phyloP scores from a whole-genome alignment of 805 yeast genomes.

The Ogataea neopini region DNA sequence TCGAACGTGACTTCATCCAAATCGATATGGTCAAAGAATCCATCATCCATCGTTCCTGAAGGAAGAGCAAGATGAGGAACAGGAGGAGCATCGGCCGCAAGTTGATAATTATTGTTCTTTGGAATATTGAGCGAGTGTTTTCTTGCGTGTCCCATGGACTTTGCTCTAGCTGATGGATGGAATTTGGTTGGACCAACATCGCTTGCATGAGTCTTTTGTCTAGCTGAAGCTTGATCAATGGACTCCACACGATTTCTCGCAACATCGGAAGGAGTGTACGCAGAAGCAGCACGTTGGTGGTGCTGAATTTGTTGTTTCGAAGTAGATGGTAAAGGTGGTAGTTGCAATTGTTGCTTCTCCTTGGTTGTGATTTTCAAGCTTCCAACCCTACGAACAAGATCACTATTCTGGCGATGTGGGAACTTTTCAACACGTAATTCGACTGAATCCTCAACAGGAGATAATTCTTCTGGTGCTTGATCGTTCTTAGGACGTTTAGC shows the following conservation, averaged over 20 bases:
- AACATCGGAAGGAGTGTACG: slow-evolving; percentile 37
- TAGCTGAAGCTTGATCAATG: slow-evolving; percentile 10
- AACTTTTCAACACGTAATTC: slow-evolving; percentile 19
- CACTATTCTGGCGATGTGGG: slow-evolving; percentile 17
- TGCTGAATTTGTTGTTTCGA: slow-evolving; percentile 33
- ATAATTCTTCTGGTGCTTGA: slow-evolving; percentile 20
- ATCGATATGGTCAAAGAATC: slow-evolving; percentile 58
- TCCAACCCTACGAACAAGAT: slow-evolving; percentile 56
- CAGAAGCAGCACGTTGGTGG: slow-evolving; percentile 41
- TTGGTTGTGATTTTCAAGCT: slow-evolving; percentile 61
- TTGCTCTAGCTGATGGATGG: slow-evolving; percentile 88
- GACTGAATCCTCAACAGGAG: slow-evolving; percentile 16
- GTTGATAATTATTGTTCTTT: slow-evolving; percentile 18
- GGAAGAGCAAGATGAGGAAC: slow-evolving; percentile 39
- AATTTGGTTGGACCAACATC: slow-evolving; percentile 30
- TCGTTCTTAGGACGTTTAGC: slow-evolving; percentile 27
- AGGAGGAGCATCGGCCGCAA: slow-evolving; percentile 41
- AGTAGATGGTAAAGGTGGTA: slow-evolving; percentile 32
- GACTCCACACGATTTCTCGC: slow-evolving; percentile 26
- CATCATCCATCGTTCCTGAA: slow-evolving; percentile 46
- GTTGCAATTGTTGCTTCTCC: slow-evolving; percentile 44
- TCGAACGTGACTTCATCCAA: slow-evolving; percentile 38
- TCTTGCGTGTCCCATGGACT: slow-evolving; percentile 79
- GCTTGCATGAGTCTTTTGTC: slow-evolving; percentile 10
- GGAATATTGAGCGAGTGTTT: slow-evolving; percentile 53